phyloP scores from a whole-genome alignment of 2,329 filamentous ascomycete genomes.

The Arthrinium puccinioides region DNA sequence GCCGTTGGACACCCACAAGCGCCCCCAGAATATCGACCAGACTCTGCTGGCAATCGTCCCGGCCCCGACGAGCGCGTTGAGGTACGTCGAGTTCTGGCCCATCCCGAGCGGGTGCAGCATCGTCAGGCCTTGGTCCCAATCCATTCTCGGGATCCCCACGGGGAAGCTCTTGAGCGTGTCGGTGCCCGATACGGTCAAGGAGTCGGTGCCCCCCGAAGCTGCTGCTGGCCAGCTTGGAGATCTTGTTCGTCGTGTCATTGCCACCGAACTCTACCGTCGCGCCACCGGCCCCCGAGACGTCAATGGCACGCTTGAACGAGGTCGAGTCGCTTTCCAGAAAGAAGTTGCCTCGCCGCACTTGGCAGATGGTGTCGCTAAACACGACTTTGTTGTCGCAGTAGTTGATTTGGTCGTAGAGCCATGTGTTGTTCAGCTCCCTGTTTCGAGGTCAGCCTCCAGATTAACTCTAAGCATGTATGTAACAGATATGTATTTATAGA shows the following conservation, averaged over 20 bases:
- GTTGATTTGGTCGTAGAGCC: conserved; percentile 18
- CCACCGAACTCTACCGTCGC: not conserved
- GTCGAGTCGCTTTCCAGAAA: conserved; percentile 12
- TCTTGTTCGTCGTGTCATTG: not conserved
- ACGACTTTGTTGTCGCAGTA: conserved; percentile 16
- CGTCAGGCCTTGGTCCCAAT: conserved; percentile 16
- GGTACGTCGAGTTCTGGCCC: conserved; percentile 22
- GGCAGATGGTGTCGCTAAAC: conserved; percentile 18
- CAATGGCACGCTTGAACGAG: conserved; percentile 6
- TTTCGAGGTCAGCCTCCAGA: not conserved
- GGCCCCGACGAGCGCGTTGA: conserved; percentile 13
- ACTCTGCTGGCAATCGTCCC: conserved; percentile 16
- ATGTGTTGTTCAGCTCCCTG: conserved; percentile 21
- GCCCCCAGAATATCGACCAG: conserved; percentile 19
- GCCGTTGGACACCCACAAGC: conserved; percentile 23
- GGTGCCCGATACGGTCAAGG: not conserved
- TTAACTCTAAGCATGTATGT: too few relatives aligned
- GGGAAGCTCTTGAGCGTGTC: conserved; percentile 9
- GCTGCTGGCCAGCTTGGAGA: not conserved
- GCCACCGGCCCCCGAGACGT: conserved; percentile 8
- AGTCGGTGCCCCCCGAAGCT: not conserved
- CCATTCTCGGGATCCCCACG: conserved; percentile 12
- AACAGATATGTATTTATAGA: not conserved
- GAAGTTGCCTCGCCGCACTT: conserved; percentile 13
- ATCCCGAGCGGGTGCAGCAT: conserved; percentile 17